Conservation (phyloP, 805 yeast species). For the Yarrowia porcina region DNA sequence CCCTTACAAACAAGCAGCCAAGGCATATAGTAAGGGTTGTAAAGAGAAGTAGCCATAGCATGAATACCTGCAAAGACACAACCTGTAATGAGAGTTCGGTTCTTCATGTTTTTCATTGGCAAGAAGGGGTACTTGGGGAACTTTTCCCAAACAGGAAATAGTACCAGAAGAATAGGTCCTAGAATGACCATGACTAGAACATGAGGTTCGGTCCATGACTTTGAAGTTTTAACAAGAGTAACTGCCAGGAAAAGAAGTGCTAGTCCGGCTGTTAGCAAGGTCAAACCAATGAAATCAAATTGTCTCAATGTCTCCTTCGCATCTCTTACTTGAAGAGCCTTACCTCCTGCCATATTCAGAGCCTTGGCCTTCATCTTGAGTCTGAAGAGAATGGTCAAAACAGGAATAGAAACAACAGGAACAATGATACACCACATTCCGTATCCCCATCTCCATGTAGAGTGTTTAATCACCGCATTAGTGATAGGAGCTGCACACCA, state of each 20-base stretch:
- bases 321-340: neutral
- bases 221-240: slow-evolving; percentile 60
- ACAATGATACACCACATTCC: slow-evolving; percentile 49
- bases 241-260: slow-evolving; percentile 70
- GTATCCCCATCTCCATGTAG: slow-evolving; percentile 53
- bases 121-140: slow-evolving; percentile 60
- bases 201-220: slow-evolving; percentile 58
- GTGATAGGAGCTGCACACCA: slow-evolving; percentile 41
- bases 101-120: slow-evolving; percentile 58
- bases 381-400: neutral
- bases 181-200: slow-evolving; percentile 67
- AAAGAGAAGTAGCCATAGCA: slow-evolving; percentile 32
- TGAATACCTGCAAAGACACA: slow-evolving; percentile 31
- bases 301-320: slow-evolving; percentile 48
- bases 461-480: slow-evolving; percentile 34
- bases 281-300: slow-evolving; percentile 60
- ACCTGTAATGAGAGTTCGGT: slow-evolving; percentile 44
- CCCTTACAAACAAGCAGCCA: slow-evolving; percentile 26
- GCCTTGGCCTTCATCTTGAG: neutral
- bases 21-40: slow-evolving; percentile 25
- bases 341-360: neutral
- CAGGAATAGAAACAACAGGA: slow-evolving; percentile 36
- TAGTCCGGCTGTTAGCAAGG: slow-evolving; percentile 53
- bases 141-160: slow-evolving; percentile 55
- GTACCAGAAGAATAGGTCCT: slow-evolving; percentile 60